Evolutionary conservation across 2,329 filamentous ascomycete species (phyloP), one percentile per base, ranked within the genome.

Genomic region (Aureobasidium sp.): DNA sequence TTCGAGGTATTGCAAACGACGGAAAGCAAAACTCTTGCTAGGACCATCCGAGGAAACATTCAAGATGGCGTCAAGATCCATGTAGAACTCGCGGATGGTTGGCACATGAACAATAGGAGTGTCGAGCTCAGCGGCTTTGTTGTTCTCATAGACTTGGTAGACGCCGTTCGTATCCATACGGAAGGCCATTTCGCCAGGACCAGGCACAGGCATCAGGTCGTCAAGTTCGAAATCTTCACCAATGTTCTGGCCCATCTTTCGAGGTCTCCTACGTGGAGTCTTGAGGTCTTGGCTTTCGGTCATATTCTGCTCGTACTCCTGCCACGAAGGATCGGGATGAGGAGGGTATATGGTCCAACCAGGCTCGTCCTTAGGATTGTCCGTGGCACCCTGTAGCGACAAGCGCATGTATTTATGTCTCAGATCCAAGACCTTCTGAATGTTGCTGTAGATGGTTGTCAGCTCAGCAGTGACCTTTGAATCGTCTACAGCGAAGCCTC

Each of bases 11-110:
- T 96, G 93, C 52, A 99, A 81, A 11, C 95, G 87, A 60, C 93
- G 87, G 74, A 96, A 99, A 1, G 94, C 93, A 74, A 97, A 97
- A 70, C 91, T 97, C 77, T 99, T 99, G 74, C 88, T 93, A 0
- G 94, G 94, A 0, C 94, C 94, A 71, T 99, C 93, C 0, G 92
- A 96, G 0, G 92, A 96, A n/a, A 95, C 86, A 63, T 88, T 86
- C 58, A 96, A 80, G 62, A 97, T 87, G 27, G 86, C 81, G 71
- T 99, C 94, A 30, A 99, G 79, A 71, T 97, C 93, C 80, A 96
- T 89, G 74, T 97, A 99, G 70, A 92, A 99, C 69, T 99, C 93
- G 69, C 92, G 86, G 69, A 97, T 85, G 5, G 90, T 96, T 0
- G 94, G 94, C n/a, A 97, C 89, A 49, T 86, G 81, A 54, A 96